A percentile compares a stretch with the other conserved stretches of the same genome.
phyloP scores from a whole-genome alignment of 2,329 filamentous ascomycete species.

The Claviceps pazoutovae region DNA sequence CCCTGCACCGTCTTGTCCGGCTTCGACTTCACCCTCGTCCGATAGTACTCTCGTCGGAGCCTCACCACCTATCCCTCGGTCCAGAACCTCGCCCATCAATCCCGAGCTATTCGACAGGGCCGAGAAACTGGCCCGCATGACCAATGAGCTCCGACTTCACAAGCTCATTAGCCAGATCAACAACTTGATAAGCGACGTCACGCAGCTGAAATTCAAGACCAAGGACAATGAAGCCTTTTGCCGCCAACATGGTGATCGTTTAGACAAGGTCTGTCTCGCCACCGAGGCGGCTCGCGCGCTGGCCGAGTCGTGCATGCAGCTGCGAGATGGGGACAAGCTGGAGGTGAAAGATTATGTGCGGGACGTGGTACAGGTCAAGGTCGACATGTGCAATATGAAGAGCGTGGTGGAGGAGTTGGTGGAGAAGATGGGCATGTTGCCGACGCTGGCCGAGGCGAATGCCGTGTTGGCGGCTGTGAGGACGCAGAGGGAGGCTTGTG shows the following conservation, averaged over 20 bases:
- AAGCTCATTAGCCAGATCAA: constrained; percentile 14
- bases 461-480: constrained; percentile 4
- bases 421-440: constrained; percentile 11
- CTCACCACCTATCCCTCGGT: neutral
- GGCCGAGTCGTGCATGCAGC: constrained; percentile 9
- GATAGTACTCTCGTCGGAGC: neutral
- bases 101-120: constrained; percentile 13
- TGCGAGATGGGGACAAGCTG: neutral
- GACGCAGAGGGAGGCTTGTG: constrained; percentile 1
- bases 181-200: constrained; percentile 17
- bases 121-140: constrained; percentile 23
- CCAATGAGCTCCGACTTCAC: constrained; percentile 22
- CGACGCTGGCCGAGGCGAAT: constrained; percentile 10
- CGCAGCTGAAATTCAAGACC: constrained; percentile 13
- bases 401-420: constrained; percentile 11
- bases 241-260: constrained; percentile 15
- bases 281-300: constrained; percentile 17
- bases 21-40: neutral
- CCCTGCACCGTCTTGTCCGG: neutral
- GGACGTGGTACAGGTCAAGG: constrained; percentile 2
- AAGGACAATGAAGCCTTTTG: constrained; percentile 16
- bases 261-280: constrained; percentile 18
- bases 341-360: constrained; percentile 1
- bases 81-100: neutral
- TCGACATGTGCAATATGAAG: constrained; percentile 14